Percentiles rank a stretch among this genome's conserved stretches.
These are phyloP conservation scores for Pilaira anomala DNA, from an alignment of 192 early-diverging fungal species.

Conservation along the genomic window DNA sequence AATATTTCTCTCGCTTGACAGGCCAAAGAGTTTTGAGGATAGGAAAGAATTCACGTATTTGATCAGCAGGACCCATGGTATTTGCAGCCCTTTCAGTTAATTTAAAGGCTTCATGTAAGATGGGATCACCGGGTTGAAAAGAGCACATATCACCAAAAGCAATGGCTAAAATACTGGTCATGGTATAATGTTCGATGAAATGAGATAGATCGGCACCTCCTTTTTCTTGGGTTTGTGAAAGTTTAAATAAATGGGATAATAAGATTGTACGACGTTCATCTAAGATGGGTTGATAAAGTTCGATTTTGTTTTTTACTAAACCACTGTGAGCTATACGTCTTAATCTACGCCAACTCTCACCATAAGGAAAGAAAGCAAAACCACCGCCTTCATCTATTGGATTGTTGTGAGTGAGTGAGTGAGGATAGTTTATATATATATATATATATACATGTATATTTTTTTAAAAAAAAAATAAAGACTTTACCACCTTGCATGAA, in stretches of 20 bases:
- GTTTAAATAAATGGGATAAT: background rate
- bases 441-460: no score
- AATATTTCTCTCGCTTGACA: background rate
- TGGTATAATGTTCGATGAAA: constrained; percentile 31
- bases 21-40: constrained; percentile 26
- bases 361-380: constrained; percentile 38
- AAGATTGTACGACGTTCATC: constrained; percentile 6
- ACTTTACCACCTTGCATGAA: constrained; percentile 35
- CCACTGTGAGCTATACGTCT: constrained; percentile 33
- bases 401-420: background rate
- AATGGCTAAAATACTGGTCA: constrained; percentile 32
- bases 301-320: constrained; percentile 31
- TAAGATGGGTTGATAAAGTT: constrained; percentile 34
- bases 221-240: background rate
- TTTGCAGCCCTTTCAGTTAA: constrained; percentile 23
- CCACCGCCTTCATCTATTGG: constrained; percentile 35
- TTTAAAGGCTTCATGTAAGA: constrained; percentile 31
- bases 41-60: constrained; percentile 36
- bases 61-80: constrained; percentile 22
- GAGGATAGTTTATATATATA: background rate
- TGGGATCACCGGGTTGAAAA: constrained; percentile 22
- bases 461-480: constrained; percentile 24
- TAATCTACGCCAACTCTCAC: constrained; percentile 27
- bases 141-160: constrained; percentile 27
- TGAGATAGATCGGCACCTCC: background rate